Evolutionary conservation across 345 rosid species (phyloP), one percentile per base, ranked within the genome.

Genomic region (Pseudoturritis turrita): DNA sequence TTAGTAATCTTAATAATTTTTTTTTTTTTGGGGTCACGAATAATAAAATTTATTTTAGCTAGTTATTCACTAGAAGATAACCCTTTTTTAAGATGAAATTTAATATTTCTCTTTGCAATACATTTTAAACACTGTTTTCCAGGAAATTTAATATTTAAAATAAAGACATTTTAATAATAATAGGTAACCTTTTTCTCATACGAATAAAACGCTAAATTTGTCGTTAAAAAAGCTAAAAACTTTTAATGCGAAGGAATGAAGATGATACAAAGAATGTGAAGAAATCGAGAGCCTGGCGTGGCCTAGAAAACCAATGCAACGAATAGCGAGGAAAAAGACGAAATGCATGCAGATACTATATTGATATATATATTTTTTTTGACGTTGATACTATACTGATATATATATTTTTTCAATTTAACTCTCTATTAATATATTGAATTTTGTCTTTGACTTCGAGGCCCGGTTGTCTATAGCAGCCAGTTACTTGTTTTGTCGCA

Each of bases 241-340:
- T n/a, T 12, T 62, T 13, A 25, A 58, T 60, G 33, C 41, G 44
- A 47, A 40, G 5, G 22, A 56, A 49, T 6, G 8, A 51, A 4
- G 6, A 52, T 25, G 22, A 39, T 55, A 52, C 21, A 52, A 37
- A 37, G 3, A 60, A n/a, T 13, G 51, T 39, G 68, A 39, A 29
- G 23, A 67, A 59, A 49, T 39, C 18, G 21, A 21, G 56, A 29
- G 43, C 10, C 21, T 68, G 70, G 62, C 69, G 49, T 68, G 60
- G 62, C 64, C 7, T 17, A 14, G 3, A 12, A 33, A 40, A 15
- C 23, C 33, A 61, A 14, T 66, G 55, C 51, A 62, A 10, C 59
- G 70, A 61, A 69, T 71, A 35, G 33, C 11, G 65, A 81, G 19
- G 46, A 51, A 49, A 23, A 37, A 13, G 78, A 74, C 72, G 72